Percentiles rank a stretch among this genome's conserved stretches.
Evolutionary conservation across 2,329 filamentous ascomycete species (phyloP).

Genomic region (Juglanconis juglandina): DNA sequence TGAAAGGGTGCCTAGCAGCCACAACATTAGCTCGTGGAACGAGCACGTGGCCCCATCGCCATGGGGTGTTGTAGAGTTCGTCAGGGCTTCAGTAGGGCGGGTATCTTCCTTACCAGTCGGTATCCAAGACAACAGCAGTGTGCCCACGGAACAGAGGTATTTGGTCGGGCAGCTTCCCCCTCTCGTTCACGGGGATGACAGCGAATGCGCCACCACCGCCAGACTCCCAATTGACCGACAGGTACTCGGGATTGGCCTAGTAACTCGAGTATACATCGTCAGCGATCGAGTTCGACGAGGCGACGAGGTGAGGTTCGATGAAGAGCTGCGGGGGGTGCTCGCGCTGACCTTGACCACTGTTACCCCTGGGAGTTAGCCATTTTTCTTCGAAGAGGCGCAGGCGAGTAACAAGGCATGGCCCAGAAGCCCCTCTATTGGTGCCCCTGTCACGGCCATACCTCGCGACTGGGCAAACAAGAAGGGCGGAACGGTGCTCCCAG

Average conservation of each 20-base stretch:
- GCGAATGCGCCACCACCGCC: slow-evolving; percentile 95
- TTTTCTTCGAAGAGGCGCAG: background rate
- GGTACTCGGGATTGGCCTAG: slow-evolving; percentile 90
- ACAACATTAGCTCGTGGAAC: background rate
- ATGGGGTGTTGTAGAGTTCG: background rate
- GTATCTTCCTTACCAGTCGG: slow-evolving; percentile 72
- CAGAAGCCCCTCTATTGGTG: background rate
- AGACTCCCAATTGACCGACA: slow-evolving; percentile 98
- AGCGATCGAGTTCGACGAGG: slow-evolving; percentile 12
- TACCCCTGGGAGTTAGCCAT: background rate
- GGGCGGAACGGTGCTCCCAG: background rate
- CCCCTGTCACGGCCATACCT: background rate
- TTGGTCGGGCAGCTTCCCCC: slow-evolving; percentile 84
- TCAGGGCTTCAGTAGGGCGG: slow-evolving; percentile 10
- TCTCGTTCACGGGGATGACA: slow-evolving; percentile 86
- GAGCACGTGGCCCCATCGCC: background rate
- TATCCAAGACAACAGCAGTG: slow-evolving; percentile 92
- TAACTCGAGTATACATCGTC: slow-evolving; percentile 16
- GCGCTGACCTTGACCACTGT: background rate
- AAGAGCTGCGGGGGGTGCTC: background rate
- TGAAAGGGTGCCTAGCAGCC: slow-evolving; percentile 78
- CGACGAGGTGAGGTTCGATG: background rate
- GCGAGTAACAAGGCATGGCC: background rate
- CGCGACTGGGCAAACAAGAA: background rate
- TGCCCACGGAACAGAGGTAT: slow-evolving; percentile 95